Evolutionary conservation across 2,329 filamentous ascomycete species (phyloP).

Genomic region (Raffaelea ambrosiae): DNA sequence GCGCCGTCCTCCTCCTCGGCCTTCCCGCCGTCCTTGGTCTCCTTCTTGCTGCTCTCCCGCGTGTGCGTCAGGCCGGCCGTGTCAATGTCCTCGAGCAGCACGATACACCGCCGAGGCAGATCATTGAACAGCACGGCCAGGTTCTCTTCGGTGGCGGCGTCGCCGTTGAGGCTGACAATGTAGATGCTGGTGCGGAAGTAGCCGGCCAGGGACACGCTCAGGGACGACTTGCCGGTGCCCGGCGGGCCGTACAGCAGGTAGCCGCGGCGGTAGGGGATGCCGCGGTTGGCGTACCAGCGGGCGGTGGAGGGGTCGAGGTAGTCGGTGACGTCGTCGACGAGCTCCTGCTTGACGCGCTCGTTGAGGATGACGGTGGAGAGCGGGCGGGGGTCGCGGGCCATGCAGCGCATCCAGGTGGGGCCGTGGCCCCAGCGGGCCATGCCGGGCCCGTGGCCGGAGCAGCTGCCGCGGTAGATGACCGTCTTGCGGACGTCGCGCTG

Average conservation of each 20-base stretch:
- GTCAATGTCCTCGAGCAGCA: slow-evolving; percentile 71
- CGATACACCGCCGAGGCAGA: slow-evolving; percentile 61
- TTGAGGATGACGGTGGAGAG: slow-evolving; percentile 59
- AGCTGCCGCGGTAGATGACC: slow-evolving; percentile 54
- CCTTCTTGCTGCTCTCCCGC: slow-evolving; percentile 24
- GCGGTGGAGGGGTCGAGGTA: slow-evolving; percentile 55
- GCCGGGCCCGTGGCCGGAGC: slow-evolving; percentile 37
- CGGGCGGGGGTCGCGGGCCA: slow-evolving; percentile 50
- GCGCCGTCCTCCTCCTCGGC: neutral
- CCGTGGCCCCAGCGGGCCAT: slow-evolving; percentile 21
- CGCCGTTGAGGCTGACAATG: slow-evolving; percentile 59
- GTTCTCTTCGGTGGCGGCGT: slow-evolving; percentile 55
- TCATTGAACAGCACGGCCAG: slow-evolving; percentile 55
- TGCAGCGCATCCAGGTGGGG: slow-evolving; percentile 51
- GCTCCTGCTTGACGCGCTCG: slow-evolving; percentile 48
- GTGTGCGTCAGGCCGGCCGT: slow-evolving; percentile 60
- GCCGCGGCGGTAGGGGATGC: slow-evolving; percentile 77
- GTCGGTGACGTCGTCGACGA: slow-evolving; percentile 53
- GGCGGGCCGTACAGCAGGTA: slow-evolving; percentile 77
- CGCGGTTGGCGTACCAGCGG: slow-evolving; percentile 76
- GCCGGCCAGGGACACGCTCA: slow-evolving; percentile 62
- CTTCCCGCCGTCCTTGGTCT: slow-evolving; percentile 11
- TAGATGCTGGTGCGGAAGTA: slow-evolving; percentile 64
- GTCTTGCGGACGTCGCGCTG: slow-evolving; percentile 54
- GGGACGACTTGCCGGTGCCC: slow-evolving; percentile 69